phyloP scores from a whole-genome alignment of 2,329 filamentous ascomycete species.

The Orbilia oligospora region DNA sequence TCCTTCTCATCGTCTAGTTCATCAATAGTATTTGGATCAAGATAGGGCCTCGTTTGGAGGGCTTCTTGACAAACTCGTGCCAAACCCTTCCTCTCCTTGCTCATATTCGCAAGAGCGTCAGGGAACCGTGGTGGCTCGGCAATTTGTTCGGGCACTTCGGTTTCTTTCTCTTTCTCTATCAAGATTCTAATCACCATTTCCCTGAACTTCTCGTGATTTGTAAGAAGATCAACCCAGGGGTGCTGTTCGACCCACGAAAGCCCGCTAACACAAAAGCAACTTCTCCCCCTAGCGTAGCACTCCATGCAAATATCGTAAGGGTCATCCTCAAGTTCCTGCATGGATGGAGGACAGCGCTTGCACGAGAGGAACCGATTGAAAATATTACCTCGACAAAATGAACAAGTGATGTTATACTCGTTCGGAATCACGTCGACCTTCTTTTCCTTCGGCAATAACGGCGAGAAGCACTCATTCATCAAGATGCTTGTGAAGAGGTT shows the following conservation, averaged over 20 bases:
- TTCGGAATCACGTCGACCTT: conserved; percentile 81
- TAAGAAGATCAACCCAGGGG: conserved; percentile 81
- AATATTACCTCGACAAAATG: conserved; percentile 95
- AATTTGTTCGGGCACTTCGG: conserved; percentile 68
- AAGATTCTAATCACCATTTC: conserved; percentile 81
- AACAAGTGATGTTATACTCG: conserved; percentile 93
- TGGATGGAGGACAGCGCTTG: conserved; percentile 79
- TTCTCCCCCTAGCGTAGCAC: conserved; percentile 96
- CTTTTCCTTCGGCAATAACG: conserved; percentile 68
- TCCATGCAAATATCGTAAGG: conserved; percentile 98
- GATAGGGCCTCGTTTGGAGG: conserved; percentile 81
- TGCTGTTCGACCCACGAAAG: conserved; percentile 95
- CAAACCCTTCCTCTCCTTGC: conserved; percentile 78
- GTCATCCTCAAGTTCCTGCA: conserved; percentile 78
- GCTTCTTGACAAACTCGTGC: conserved; percentile 97
- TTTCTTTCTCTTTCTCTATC: conserved; percentile 74
- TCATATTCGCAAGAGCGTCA: conserved; percentile 76
- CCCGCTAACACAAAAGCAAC: conserved; percentile 87
- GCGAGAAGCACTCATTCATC: conserved; percentile 86
- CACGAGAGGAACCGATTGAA: conserved; percentile 98
- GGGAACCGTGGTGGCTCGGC: conserved; percentile 78
- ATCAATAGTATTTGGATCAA: conserved; percentile 67
- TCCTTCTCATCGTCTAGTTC: conserved; percentile 72
- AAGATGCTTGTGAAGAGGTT: conserved; percentile 82
- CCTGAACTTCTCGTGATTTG: conserved; percentile 87